Conservation (phyloP, 345 rosid genomes). For the Gossypium rotundifolium region DNA sequence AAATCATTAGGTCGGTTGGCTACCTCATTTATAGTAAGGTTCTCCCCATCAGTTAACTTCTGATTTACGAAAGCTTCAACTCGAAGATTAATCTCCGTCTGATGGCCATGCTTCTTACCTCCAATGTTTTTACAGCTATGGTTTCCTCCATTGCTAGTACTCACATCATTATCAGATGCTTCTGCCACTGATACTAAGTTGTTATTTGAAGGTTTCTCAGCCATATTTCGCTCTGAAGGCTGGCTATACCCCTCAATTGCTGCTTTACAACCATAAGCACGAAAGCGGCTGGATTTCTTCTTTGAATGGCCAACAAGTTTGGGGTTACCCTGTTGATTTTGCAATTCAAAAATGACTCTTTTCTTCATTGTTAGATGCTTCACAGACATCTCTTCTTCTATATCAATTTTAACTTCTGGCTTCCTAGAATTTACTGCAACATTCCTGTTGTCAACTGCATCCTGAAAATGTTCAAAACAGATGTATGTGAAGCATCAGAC, state of each 20-base stretch:
- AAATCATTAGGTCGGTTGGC: slow-evolving; percentile 50
- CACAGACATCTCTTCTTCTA: slow-evolving; percentile 25
- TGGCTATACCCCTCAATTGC: slow-evolving; percentile 16
- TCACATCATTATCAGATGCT: slow-evolving; percentile 14
- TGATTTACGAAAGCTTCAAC: slow-evolving; percentile 51
- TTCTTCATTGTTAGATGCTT: slow-evolving; percentile 33
- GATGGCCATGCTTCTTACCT: slow-evolving; percentile 8
- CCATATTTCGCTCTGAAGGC: slow-evolving; percentile 20
- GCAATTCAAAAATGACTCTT: slow-evolving; percentile 19
- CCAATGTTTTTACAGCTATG: slow-evolving; percentile 11
- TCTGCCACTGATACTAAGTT: slow-evolving; percentile 13
- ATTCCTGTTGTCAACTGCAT: slow-evolving; percentile 15
- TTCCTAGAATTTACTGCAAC: slow-evolving; percentile 9
- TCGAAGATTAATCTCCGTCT: slow-evolving; percentile 39
- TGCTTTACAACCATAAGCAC: slow-evolving; percentile 28
- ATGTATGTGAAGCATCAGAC: slow-evolving; percentile 24
- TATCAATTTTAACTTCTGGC: slow-evolving; percentile 15
- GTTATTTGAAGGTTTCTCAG: slow-evolving; percentile 22
- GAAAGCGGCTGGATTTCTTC: slow-evolving; percentile 15
- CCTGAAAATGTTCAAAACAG: slow-evolving; percentile 22
- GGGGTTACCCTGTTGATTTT: slow-evolving; percentile 27
- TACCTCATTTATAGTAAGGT: slow-evolving; percentile 11
- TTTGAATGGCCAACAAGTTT: slow-evolving; percentile 15
- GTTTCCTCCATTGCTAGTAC: slow-evolving; percentile 21
- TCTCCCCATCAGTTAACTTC: slow-evolving; percentile 32